Evolutionary conservation across 2,329 filamentous ascomycete genomes (phyloP).

Genomic region (Diplocarpon rosae): DNA sequence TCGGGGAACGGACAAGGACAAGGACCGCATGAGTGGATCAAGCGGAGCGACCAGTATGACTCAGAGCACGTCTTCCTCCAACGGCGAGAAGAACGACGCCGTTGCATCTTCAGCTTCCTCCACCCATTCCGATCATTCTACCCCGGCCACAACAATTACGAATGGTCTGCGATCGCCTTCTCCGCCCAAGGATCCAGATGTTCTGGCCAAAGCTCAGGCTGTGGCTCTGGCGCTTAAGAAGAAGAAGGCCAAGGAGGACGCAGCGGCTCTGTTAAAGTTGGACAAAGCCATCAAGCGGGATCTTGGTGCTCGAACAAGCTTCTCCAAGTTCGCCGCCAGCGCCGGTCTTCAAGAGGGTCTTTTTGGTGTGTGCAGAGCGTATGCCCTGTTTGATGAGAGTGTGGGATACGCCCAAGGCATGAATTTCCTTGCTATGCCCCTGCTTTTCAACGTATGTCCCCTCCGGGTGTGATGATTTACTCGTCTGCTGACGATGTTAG

Average conservation of each 20-base stretch:
- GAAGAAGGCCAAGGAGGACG: constrained; percentile 70
- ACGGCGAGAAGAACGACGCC: constrained; percentile 44
- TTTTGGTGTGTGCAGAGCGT: constrained; percentile 94
- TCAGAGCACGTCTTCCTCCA: constrained; percentile 40
- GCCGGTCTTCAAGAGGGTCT: constrained; percentile 87
- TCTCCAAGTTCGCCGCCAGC: constrained; percentile 88
- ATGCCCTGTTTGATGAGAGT: constrained; percentile 85
- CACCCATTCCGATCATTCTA: constrained; percentile 66
- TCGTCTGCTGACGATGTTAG: constrained; percentile 32
- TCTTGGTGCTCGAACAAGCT: constrained; percentile 84
- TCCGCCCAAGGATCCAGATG: constrained; percentile 50
- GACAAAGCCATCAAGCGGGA: constrained; percentile 90
- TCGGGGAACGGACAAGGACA: constrained; percentile 73
- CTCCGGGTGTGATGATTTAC: not conserved
- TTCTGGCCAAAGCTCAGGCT: constrained; percentile 53
- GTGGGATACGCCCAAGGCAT: constrained; percentile 98
- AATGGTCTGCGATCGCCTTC: constrained; percentile 44
- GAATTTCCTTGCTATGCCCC: constrained; percentile 95
- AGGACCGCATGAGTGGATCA: constrained; percentile 41
- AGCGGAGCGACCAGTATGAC: constrained; percentile 33
- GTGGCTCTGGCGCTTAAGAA: constrained; percentile 56
- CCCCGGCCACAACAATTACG: constrained; percentile 42
- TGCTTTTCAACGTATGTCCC: constrained; percentile 74
- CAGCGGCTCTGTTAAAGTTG: constrained; percentile 61
- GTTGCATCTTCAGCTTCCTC: constrained; percentile 74